Evolutionary conservation across 78 protist genomes (phyloP).

Genomic region (Monosiga brevicollis): DNA sequence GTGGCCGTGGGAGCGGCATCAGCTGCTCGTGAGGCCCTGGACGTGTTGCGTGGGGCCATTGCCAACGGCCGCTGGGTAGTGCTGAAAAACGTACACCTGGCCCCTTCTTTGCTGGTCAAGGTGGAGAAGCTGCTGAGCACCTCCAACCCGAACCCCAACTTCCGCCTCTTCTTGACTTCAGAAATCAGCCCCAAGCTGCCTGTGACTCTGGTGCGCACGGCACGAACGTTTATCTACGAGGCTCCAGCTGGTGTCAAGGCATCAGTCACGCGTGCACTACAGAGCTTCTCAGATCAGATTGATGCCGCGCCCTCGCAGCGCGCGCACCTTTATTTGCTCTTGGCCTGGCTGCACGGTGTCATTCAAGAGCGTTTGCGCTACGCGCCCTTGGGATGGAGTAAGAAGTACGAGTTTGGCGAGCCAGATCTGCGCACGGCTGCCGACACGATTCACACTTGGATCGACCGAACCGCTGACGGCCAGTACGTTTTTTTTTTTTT

Average conservation of each 20-base stretch:
- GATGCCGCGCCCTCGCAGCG: slow-evolving; percentile 51
- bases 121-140: slow-evolving; percentile 75
- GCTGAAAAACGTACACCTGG: slow-evolving; percentile 89
- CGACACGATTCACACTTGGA: slow-evolving; percentile 80
- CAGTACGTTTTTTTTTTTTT: too few relatives aligned
- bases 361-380: slow-evolving; percentile 83
- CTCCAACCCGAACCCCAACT: slow-evolving; percentile 42
- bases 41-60: too few relatives aligned
- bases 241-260: too few relatives aligned
- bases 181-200: slow-evolving; percentile 71
- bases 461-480: too few relatives aligned
- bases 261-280: too few relatives aligned
- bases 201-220: too few relatives aligned
- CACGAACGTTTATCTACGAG: too few relatives aligned
- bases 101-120: slow-evolving; percentile 75
- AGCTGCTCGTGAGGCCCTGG: too few relatives aligned
- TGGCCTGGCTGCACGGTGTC: slow-evolving; percentile 91
- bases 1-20: slow-evolving; percentile 95
- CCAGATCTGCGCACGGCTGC: slow-evolving; percentile 74
- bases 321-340: slow-evolving; percentile 78
- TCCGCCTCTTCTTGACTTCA: slow-evolving; percentile 79
- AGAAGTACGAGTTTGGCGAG: slow-evolving; percentile 84
- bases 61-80: slow-evolving; percentile 88
- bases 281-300: not conserved
- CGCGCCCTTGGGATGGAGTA: slow-evolving; percentile 92